These are phyloP conservation scores for Zostera marina DNA, from an alignment of 116 monocot genomes.

Conservation along the genomic window DNA sequence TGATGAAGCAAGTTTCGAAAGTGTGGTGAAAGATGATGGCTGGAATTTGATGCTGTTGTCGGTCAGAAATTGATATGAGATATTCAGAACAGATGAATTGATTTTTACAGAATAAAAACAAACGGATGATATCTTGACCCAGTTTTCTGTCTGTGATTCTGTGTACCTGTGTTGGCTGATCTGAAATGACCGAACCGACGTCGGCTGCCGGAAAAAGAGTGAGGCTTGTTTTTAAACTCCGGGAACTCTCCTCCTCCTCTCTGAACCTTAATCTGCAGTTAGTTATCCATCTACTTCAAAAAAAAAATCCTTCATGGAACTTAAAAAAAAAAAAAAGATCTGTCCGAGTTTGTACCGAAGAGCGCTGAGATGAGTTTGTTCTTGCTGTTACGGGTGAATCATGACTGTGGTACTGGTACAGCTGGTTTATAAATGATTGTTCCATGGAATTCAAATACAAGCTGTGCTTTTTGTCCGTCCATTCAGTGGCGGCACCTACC, in stretches of 20 bases:
- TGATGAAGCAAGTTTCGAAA: neutral
- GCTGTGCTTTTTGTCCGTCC: constrained; percentile 68
- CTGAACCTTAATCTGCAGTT: constrained; percentile 40
- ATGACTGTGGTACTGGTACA: constrained; percentile 24
- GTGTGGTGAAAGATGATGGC: neutral
- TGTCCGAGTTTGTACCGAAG: constrained; percentile 9
- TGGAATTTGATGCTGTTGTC: neutral
- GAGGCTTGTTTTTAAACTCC: constrained; percentile 10
- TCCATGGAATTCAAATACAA: constrained; percentile 58
- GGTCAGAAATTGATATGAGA: too few relatives aligned
- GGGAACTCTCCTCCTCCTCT: constrained; percentile 20
- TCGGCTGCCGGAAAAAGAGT: constrained; percentile 17
- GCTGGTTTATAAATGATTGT: constrained; percentile 46
- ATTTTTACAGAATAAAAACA: constrained; percentile 3
- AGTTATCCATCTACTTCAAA: neutral
- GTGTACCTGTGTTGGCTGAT: constrained; percentile 9
- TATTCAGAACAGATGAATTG: too few relatives aligned
- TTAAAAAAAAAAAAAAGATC: constrained; percentile 21
- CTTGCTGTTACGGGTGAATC: constrained; percentile 20
- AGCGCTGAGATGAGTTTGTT: constrained; percentile 11
- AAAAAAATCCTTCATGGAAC: constrained; percentile 7
- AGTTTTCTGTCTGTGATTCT: neutral
- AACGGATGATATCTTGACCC: neutral
- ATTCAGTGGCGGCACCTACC: constrained; percentile 9
- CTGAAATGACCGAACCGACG: constrained; percentile 54